Conservation (phyloP, 129 eudicot species). For the Pittosporum tobira region DNA sequence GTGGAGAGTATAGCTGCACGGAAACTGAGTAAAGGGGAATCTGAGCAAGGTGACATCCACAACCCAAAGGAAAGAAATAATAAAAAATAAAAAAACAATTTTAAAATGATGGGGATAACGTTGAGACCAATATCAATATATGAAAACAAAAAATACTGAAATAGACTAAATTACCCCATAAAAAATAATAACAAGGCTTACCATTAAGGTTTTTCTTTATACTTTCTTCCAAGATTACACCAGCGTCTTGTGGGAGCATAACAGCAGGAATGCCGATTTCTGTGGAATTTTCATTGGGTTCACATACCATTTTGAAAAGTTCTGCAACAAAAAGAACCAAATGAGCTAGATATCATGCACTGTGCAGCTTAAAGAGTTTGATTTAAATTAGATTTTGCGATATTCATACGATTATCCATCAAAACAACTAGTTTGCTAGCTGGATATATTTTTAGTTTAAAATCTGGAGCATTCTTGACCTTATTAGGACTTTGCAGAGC, state of each 20-base stretch:
- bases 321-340: constrained; percentile 35
- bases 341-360: neutral
- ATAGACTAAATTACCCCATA: neutral
- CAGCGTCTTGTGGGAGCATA: constrained; percentile 98
- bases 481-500: too few relatives aligned
- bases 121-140: neutral
- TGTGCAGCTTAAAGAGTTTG: neutral
- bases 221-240: constrained; percentile 41
- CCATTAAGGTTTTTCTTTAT: constrained; percentile 52
- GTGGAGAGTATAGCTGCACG: constrained; percentile 92
- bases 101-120: neutral
- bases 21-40: constrained; percentile 46
- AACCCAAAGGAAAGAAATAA: neutral
- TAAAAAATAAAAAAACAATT: neutral
- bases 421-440: neutral
- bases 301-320: constrained; percentile 98
- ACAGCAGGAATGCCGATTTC: constrained; percentile 75
- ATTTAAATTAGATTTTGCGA: neutral
- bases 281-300: constrained; percentile 52
- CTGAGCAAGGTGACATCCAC: neutral
- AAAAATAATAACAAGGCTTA: constrained; percentile 21
- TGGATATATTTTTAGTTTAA: neutral
- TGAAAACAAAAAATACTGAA: constrained; percentile 5
- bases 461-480: too few relatives aligned
- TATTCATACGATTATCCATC: neutral